Conservation (phyloP, 2,329 filamentous ascomycete genomes). For the Exophiala viscosa region DNA sequence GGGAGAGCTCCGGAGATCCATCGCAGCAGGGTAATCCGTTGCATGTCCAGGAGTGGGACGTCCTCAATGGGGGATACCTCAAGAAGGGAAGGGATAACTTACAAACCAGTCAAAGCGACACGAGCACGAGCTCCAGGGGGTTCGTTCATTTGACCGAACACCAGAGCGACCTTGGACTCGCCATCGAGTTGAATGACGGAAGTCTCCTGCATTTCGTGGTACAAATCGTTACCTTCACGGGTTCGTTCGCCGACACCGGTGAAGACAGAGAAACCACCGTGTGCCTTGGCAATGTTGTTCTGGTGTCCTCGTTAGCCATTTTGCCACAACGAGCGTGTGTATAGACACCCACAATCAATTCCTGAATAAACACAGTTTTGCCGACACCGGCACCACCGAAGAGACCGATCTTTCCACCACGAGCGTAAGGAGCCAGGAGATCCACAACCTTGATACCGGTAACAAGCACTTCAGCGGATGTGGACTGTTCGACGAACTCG, state of each 20-base stretch:
- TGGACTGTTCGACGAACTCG: slow-evolving; percentile 91
- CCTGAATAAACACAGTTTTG: slow-evolving; percentile 99
- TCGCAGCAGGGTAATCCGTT: too few species aligned
- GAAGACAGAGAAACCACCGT: slow-evolving; percentile 99
- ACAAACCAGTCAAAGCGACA: slow-evolving; percentile 81
- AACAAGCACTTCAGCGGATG: slow-evolving; percentile 89
- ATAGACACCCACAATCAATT: slow-evolving; percentile 69
- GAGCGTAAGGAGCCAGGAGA: slow-evolving; percentile 95
- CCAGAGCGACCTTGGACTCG: slow-evolving; percentile 98
- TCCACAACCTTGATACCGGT: slow-evolving; percentile 99
- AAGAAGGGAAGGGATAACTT: slow-evolving; percentile 48
- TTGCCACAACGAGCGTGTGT: slow-evolving; percentile 1
- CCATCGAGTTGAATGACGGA: slow-evolving; percentile 98
- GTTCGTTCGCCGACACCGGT: slow-evolving; percentile 99
- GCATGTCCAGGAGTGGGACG: too few species aligned
- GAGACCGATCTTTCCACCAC: slow-evolving; percentile 99
- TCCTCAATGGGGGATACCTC: background rate
- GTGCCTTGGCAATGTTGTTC: slow-evolving; percentile 99
- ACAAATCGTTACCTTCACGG: slow-evolving; percentile 99
- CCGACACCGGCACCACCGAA: slow-evolving; percentile 99
- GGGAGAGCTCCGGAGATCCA: too few species aligned
- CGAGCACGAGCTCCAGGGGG: slow-evolving; percentile 98
- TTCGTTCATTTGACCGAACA: slow-evolving; percentile 99
- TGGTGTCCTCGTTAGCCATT: slow-evolving; percentile 33
- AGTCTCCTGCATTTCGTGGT: slow-evolving; percentile 99